Percentiles rank a stretch among this genome's conserved stretches.
These are phyloP conservation scores for Aspergillus funiculosus DNA, from an alignment of 495 filamentous ascomycete species.

Conservation along the genomic window DNA sequence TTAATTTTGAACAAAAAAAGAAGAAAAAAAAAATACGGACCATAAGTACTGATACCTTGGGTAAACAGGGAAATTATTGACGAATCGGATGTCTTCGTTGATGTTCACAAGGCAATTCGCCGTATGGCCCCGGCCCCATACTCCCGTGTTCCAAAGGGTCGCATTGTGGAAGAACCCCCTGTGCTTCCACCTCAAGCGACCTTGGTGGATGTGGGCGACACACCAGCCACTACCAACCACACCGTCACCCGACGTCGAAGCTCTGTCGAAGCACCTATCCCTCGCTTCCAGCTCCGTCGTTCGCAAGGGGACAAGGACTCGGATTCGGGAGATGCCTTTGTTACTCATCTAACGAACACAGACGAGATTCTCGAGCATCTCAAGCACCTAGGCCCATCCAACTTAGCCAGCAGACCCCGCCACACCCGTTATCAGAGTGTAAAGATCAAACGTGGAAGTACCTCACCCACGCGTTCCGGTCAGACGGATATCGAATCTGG, in stretches of 20 bases:
- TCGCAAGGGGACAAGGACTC: conserved; percentile 26
- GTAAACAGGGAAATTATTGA: conserved; percentile 73
- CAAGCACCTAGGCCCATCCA: conserved; percentile 87
- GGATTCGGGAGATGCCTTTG: conserved; percentile 24
- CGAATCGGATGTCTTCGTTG: conserved; percentile 93
- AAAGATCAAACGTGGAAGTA: conserved; percentile 74
- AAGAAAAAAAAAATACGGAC: too few relatives aligned
- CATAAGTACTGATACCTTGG: too few relatives aligned
- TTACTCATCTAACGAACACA: conserved; percentile 37
- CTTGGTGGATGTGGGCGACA: conserved; percentile 34
- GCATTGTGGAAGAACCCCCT: conserved; percentile 47
- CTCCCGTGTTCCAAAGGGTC: conserved; percentile 53
- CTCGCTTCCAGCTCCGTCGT: conserved; percentile 40
- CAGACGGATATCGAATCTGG: conserved; percentile 35
- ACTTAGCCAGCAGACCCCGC: conserved; percentile 77
- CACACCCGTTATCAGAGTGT: conserved; percentile 80
- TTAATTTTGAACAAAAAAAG: background rate
- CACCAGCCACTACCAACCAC: conserved; percentile 8
- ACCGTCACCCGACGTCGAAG: conserved; percentile 28
- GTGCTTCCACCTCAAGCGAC: conserved; percentile 26
- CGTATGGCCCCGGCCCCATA: conserved; percentile 65
- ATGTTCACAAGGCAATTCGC: conserved; percentile 93
- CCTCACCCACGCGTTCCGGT: conserved; percentile 36
- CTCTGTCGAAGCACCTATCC: conserved; percentile 50
- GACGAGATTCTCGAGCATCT: conserved; percentile 75